Evolutionary conservation across 1,139 yeast species (phyloP).

Genomic region (Geotrichum candidum): DNA sequence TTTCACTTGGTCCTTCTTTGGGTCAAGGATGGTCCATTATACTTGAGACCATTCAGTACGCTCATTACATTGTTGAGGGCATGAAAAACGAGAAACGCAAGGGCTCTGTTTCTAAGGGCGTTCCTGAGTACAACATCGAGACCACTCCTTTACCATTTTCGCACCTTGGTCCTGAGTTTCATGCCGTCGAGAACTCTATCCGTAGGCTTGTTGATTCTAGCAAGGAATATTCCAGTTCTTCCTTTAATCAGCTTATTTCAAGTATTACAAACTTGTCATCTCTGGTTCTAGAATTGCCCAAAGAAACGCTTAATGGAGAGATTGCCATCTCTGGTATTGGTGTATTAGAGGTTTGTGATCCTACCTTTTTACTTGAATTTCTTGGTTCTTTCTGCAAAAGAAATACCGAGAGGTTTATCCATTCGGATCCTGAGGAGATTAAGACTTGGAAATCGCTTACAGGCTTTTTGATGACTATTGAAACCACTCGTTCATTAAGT

Average conservation of each 20-base stretch:
- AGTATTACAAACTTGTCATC: conserved; percentile 44
- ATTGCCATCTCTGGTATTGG: conserved; percentile 20
- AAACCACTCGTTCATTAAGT: conserved; percentile 36
- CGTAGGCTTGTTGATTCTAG: conserved; percentile 60
- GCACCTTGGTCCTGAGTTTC: conserved; percentile 40
- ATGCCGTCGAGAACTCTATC: conserved; percentile 50
- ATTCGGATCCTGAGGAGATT: conserved; percentile 28
- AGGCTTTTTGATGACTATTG: conserved; percentile 44
- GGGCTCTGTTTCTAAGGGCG: conserved; percentile 12
- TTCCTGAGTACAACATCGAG: conserved; percentile 15
- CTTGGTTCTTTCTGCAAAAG: conserved; percentile 45
- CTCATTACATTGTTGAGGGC: conserved; percentile 56
- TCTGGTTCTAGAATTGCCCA: conserved; percentile 6
- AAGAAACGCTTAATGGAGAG: background rate
- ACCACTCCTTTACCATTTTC: conserved; percentile 23
- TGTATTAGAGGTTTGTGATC: conserved; percentile 19
- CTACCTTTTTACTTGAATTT: conserved; percentile 25
- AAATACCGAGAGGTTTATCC: conserved; percentile 47
- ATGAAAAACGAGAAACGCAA: conserved; percentile 17
- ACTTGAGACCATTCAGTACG: conserved; percentile 56
- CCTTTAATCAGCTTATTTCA: conserved; percentile 45
- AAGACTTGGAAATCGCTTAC: conserved; percentile 43
- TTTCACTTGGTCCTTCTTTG: conserved; percentile 70
- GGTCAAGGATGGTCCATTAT: conserved; percentile 63
- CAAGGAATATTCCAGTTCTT: conserved; percentile 44